Evolutionary conservation across 2,329 filamentous ascomycete genomes (phyloP).

Genomic region (Ceratocystis albifundus): DNA sequence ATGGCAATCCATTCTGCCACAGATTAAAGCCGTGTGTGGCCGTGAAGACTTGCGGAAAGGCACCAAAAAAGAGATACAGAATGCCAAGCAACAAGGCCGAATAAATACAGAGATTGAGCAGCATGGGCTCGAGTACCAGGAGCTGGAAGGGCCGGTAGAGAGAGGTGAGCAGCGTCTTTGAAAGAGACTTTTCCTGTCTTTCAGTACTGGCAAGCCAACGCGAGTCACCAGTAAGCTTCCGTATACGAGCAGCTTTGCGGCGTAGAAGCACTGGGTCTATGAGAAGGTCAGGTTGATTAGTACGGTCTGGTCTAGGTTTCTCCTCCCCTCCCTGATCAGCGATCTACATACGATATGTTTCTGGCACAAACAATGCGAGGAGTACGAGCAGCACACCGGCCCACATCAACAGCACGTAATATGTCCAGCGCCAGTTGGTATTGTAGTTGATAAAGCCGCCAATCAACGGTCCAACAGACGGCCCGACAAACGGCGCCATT

Average conservation of each 20-base stretch:
- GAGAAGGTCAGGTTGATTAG: conserved; percentile 6
- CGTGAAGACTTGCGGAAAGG: conserved; percentile 69
- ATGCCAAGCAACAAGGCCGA: conserved; percentile 78
- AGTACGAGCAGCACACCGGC: conserved; percentile 49
- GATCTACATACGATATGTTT: conserved; percentile 57
- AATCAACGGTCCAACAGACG: conserved; percentile 47
- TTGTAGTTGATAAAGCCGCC: conserved; percentile 77
- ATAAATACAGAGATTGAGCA: conserved; percentile 66
- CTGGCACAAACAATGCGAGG: conserved; percentile 64
- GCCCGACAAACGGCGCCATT: conserved; percentile 51
- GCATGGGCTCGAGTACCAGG: conserved; percentile 74
- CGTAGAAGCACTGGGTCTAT: conserved; percentile 56
- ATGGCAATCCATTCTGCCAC: conserved; percentile 69
- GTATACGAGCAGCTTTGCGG: conserved; percentile 56
- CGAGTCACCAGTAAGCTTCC: conserved; percentile 65
- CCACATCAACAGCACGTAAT: conserved; percentile 80
- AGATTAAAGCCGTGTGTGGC: conserved; percentile 63
- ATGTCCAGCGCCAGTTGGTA: conserved; percentile 66
- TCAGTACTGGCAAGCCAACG: conserved; percentile 70
- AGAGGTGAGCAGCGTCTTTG: conserved; percentile 46
- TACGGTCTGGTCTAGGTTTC: neutral
- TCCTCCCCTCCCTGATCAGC: conserved; percentile 26
- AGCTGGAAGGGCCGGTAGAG: conserved; percentile 66
- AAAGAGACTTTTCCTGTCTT: conserved; percentile 55
- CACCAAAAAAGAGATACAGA: conserved; percentile 82